A percentile compares a stretch with the other conserved stretches of the same genome.
phyloP scores from a whole-genome alignment of 106 monocot species.

The Allium sativum region DNA sequence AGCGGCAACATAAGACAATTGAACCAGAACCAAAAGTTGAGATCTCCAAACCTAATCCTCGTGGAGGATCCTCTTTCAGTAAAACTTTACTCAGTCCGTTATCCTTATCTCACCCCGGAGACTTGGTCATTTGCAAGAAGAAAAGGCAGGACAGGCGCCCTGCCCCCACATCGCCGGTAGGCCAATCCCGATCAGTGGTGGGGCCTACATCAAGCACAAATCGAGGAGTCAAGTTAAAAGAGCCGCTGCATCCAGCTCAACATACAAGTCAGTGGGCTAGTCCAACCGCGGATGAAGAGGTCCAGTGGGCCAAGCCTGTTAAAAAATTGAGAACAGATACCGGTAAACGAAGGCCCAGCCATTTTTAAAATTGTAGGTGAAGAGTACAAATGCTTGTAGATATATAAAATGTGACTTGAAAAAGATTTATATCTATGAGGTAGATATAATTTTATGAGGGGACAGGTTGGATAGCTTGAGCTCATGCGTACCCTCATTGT shows the following conservation, averaged over 20 bases:
- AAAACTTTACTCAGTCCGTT: slow-evolving; percentile 7
- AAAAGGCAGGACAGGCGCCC: slow-evolving; percentile 75
- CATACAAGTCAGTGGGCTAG: not conserved
- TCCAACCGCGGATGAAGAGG: slow-evolving; percentile 22
- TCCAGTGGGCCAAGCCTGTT: slow-evolving; percentile 83
- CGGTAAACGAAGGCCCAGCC: slow-evolving; percentile 73
- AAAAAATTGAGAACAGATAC: slow-evolving; percentile 83
- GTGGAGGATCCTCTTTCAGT: not conserved
- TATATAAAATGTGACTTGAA: too few relatives aligned
- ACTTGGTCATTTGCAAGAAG: slow-evolving; percentile 88
- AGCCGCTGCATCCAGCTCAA: slow-evolving; percentile 10
- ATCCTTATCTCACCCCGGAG: slow-evolving; percentile 54
- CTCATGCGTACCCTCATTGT: not conserved
- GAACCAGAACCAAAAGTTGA: slow-evolving; percentile 10
- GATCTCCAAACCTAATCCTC: slow-evolving; percentile 4
- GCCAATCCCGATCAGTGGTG: slow-evolving; percentile 9
- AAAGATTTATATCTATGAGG: too few relatives aligned
- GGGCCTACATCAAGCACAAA: slow-evolving; percentile 14
- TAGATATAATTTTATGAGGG: slow-evolving; percentile 2
- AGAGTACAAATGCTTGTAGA: too few relatives aligned
- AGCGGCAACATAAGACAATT: slow-evolving; percentile 12
- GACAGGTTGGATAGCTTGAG: not conserved
- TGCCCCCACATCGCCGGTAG: slow-evolving; percentile 25
- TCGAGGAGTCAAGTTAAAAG: slow-evolving; percentile 14
- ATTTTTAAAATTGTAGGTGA: slow-evolving; percentile 19